phyloP scores from a whole-genome alignment of 192 early-diverging fungal genomes.

The Backusella tuberculispora region DNA sequence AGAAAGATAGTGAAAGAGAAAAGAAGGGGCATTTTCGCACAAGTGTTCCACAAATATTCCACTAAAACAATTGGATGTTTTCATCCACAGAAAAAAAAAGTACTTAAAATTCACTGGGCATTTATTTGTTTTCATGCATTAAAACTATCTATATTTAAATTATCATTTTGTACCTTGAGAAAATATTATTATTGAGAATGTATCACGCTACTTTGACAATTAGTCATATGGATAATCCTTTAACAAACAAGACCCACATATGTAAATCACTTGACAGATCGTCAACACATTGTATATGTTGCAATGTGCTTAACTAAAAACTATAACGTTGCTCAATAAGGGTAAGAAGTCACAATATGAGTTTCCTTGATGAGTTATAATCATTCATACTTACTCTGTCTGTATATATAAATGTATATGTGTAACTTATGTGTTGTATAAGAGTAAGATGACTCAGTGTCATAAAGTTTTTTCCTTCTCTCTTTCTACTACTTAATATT shows the following conservation, averaged over 20 bases:
- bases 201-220: not conserved
- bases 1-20: no score
- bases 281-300: not conserved
- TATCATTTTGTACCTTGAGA: not conserved
- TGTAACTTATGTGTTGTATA: no score
- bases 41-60: slow-evolving; percentile 3
- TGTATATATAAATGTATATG: no score
- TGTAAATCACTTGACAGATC: not conserved
- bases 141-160: not conserved
- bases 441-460: not conserved
- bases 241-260: not conserved
- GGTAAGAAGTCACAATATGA: not conserved
- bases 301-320: no score
- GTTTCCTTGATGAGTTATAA: not conserved
- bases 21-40: not conserved
- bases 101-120: not conserved
- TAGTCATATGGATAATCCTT: not conserved
- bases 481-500: not conserved
- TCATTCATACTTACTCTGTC: no score
- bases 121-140: slow-evolving; percentile 4
- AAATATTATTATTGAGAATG: slow-evolving; percentile 8
- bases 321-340: no score
- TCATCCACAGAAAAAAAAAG: slow-evolving; percentile 3
- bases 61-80: slow-evolving; percentile 11
- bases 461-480: not conserved